These are phyloP conservation scores for Pistacia integerrima DNA, from an alignment of 345 rosid species.

Conservation along the genomic window DNA sequence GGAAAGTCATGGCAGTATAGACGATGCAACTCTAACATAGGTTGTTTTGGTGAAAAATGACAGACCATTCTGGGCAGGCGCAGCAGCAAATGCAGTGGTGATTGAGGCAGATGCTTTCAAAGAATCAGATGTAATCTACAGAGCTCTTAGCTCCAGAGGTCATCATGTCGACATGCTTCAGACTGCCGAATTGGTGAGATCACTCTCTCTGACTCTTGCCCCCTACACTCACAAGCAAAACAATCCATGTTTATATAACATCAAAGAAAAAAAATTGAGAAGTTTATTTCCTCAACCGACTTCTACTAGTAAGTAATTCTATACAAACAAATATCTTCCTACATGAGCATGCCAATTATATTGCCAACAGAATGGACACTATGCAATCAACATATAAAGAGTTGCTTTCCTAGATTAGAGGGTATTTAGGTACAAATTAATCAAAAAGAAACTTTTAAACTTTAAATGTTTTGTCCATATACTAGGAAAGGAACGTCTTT, in stretches of 20 bases:
- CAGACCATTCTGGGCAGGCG: conserved; percentile 91
- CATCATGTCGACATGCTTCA: conserved; percentile 84
- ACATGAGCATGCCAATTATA: background rate
- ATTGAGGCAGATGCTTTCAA: conserved; percentile 97
- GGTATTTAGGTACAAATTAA: background rate
- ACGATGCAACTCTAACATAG: background rate
- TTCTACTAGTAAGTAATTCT: background rate
- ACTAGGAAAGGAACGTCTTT: background rate
- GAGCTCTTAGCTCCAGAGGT: conserved; percentile 85
- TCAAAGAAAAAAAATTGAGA: background rate
- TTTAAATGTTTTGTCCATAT: background rate
- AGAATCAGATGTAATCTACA: conserved; percentile 90
- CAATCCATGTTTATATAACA: background rate
- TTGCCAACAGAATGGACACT: background rate
- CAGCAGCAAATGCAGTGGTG: conserved; percentile 70
- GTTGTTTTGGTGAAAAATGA: conserved; percentile 25
- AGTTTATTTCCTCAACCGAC: background rate
- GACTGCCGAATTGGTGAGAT: conserved; percentile 83
- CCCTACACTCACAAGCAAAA: background rate
- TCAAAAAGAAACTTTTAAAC: no score
- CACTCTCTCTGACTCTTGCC: background rate
- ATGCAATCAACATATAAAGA: background rate
- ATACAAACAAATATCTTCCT: background rate
- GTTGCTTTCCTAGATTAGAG: background rate
- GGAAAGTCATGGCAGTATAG: background rate